Base-by-base conservation (phyloP, 2,329 filamentous ascomycete species). In the Fusarium subtropicale region DNA sequence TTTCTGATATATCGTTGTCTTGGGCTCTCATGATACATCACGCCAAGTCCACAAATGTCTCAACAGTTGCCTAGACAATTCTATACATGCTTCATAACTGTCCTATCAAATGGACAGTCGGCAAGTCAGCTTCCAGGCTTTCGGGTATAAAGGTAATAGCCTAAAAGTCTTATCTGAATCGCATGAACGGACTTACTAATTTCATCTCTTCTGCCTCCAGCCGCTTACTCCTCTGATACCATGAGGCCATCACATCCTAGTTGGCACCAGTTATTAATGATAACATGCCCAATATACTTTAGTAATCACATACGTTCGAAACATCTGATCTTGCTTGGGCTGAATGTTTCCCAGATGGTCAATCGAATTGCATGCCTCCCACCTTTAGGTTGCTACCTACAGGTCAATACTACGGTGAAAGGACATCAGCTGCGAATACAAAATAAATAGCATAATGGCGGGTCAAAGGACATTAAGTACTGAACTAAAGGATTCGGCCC, bases 1-100 rank as follows among this genome's bases (percentile, higher is more conserved):
- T 22, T 28, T 22, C 28, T 24, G 16, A 18, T 41, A n/a, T 34
- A 8, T 22, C 53, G 24, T 47, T 30, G 20, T 60, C 26, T 9
- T 22, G 18, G 18, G 26, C 41, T 60, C 33, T 22, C 20, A 47
- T 56, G 46, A 62, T 38, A 47, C 41, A 30, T 28, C 12, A 41
- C 47, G 20, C 31, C 24, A 24, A 47, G 24, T 38, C 46, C 42
- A 31, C 9, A 47, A 26, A 47, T 26, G 38, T 36, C 57, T 63
- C 26, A n/a, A 56, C 31, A 53, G 31, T 36, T 42, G 26, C 46
- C 57, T 30, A 38, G 36, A 28, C 33, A 46, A 47, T 33, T 18
- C 38, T 7, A 15, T 22, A 18, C 15, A 26, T 42, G 46, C 52
- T 68, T 64, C 60, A 54, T 60, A 39, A 64, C 70, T 56, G 20